Evolutionary conservation across 768 basidiomycete genomes (phyloP), one percentile per base, ranked within the genome.

Genomic region (Kwoniella sp.): DNA sequence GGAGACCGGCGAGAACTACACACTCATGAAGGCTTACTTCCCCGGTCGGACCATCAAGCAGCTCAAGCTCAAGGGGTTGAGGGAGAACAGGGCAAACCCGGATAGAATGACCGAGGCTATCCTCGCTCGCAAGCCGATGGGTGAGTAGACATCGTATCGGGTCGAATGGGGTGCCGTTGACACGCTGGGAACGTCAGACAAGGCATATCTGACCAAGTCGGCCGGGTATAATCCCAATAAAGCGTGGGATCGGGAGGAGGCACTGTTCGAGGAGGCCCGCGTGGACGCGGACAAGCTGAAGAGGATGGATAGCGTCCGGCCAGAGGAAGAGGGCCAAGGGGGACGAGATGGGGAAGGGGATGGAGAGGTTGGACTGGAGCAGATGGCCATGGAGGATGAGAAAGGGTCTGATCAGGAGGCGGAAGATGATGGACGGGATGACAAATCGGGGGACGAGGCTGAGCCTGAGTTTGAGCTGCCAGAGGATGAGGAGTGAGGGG

Each of bases 1-100:
- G 20, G 60, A 66, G 45, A 56, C 55, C 15, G 67, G 67, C 2
- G 62, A 64, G 46, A 69, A 64, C 36, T 60, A 62, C 34, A 49
- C 51, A 4, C 28, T 62, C 28, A 66, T 66, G 62, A 56, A 51
- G 20, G 54, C 50, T 25, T 69, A 60, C 53, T 70, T 70, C 50
- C 59, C 61, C 12, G 53, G 62, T 15, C 49, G 65, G 32, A 62
- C 57, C 0, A 44, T 50, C 19, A 42, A 46, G 8, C 60, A 67
- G 36, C 26, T 70, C 25, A 63, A 65, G 38, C 28, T 54, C n/a
- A 70, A 70, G 28, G 55, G 54, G 3, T 6, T 40, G 19, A 33
- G 46, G 17, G 69, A 70, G 56, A 63, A 59, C 33, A 45, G 27
- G 34, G 22, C 23, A 1, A 56, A 67, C 57, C 63, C 65, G 10